Evolutionary conservation across 352 stramenopile species (phyloP).

Genomic region (Pythium chondricola): DNA sequence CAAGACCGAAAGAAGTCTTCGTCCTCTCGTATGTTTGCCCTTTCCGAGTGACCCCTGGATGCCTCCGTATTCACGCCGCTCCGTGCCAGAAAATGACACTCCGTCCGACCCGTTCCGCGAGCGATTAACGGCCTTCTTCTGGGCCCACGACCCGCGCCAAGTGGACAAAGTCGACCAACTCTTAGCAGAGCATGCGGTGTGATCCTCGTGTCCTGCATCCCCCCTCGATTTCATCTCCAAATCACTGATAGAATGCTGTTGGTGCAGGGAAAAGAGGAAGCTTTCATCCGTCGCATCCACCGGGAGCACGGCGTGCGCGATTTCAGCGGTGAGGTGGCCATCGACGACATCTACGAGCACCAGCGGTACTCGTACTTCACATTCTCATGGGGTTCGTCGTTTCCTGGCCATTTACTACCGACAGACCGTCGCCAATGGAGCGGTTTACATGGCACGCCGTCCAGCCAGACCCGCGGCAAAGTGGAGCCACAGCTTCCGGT

Average conservation of each 20-base stretch:
- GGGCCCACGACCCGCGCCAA: constrained; percentile 62
- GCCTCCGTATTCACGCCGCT: too few species aligned
- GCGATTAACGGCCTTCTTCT: constrained; percentile 60
- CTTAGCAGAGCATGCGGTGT: constrained; percentile 33
- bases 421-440: constrained; percentile 65
- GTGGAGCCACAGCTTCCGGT: constrained; percentile 61
- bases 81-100: too few species aligned
- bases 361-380: constrained; percentile 77
- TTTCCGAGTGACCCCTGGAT: too few species aligned
- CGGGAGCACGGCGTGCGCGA: constrained; percentile 60
- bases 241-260: background rate
- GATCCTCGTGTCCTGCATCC: background rate
- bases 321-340: constrained; percentile 51
- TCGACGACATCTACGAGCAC: constrained; percentile 78
- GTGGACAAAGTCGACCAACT: constrained; percentile 59
- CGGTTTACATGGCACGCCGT: constrained; percentile 43
- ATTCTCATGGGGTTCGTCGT: constrained; percentile 67
- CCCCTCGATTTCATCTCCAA: background rate
- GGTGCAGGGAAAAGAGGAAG: constrained; percentile 45
- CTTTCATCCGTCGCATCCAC: constrained; percentile 54
- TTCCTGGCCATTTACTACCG: constrained; percentile 58
- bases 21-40: constrained; percentile 9
- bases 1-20: background rate
- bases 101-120: too few species aligned
- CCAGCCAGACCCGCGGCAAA: constrained; percentile 45